Evolutionary conservation across 371 early-diverging fungal genomes (phyloP).

Genomic region (Haplosporangium sp.): DNA sequence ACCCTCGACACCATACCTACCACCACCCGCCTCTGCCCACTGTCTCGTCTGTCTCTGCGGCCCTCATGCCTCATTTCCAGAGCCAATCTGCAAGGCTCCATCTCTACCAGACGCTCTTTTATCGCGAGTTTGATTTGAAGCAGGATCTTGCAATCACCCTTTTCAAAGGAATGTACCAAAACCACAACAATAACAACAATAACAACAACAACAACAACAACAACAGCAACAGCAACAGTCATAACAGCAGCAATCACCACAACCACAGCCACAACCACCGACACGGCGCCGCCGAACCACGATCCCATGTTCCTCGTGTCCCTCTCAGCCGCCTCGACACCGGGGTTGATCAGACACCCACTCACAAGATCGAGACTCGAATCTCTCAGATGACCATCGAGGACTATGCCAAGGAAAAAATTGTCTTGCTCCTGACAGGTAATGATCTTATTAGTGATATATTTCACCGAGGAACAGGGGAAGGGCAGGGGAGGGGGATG

Average conservation of each 20-base stretch:
- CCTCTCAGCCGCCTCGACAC: constrained; percentile 1
- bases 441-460: constrained; percentile 9
- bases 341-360: constrained; percentile 23
- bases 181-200: constrained; percentile 7
- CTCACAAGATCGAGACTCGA: constrained; percentile 36
- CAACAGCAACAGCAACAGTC: constrained; percentile 13
- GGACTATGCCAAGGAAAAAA: constrained; percentile 48
- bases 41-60: neutral
- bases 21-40: constrained; percentile 19
- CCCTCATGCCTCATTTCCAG: constrained; percentile 22
- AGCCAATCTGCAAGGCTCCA: constrained; percentile 4
- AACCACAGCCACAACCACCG: neutral
- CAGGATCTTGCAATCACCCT: constrained; percentile 36
- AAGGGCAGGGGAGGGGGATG: too few species aligned
- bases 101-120: constrained; percentile 23
- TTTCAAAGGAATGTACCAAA: constrained; percentile 9
- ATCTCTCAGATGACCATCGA: constrained; percentile 39
- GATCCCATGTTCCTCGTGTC: too few species aligned
- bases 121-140: constrained; percentile 40
- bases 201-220: constrained; percentile 2
- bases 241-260: constrained; percentile 6
- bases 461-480: too few species aligned
- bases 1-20: constrained; percentile 42
- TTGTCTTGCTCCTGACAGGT: constrained; percentile 51
- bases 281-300: constrained; percentile 3